Evolutionary conservation across 164 flowering plant genomes (phyloP).

Genomic region (Macadamia integrifolia): DNA sequence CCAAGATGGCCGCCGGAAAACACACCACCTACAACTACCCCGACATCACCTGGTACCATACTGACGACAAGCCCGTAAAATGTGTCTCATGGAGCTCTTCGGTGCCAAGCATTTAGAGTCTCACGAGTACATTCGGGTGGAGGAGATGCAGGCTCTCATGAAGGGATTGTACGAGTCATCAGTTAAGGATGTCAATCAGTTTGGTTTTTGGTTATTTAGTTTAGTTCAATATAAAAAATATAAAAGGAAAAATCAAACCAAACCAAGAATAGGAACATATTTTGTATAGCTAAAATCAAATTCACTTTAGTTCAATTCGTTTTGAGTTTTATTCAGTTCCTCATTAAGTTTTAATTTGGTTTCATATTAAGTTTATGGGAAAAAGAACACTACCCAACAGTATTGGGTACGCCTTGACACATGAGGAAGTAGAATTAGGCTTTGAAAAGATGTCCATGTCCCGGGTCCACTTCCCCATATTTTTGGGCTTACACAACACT

Average conservation of each 20-base stretch:
- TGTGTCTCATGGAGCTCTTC: conserved; percentile 22
- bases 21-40: conserved; percentile 21
- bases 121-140: conserved; percentile 24
- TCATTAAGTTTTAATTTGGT: too few species aligned
- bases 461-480: too few species aligned
- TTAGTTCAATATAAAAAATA: conserved; percentile 29
- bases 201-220: too few species aligned
- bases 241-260: conserved; percentile 10
- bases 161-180: background rate
- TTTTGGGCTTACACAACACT: too few species aligned
- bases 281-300: conserved; percentile 29
- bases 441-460: too few species aligned
- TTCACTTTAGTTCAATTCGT: conserved; percentile 49
- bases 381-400: too few species aligned
- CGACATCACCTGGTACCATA: conserved; percentile 25
- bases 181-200: conserved; percentile 17
- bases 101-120: conserved; percentile 27
- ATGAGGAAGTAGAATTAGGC: too few species aligned
- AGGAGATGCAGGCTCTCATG: conserved; percentile 20
- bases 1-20: conserved; percentile 22
- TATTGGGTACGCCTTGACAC: too few species aligned
- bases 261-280: conserved; percentile 7
- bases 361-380: too few species aligned
- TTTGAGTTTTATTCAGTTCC: too few species aligned
- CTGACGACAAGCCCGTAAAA: conserved; percentile 31